phyloP scores from a whole-genome alignment of 2,329 filamentous ascomycete species.

The Aureobasidium sp. region DNA sequence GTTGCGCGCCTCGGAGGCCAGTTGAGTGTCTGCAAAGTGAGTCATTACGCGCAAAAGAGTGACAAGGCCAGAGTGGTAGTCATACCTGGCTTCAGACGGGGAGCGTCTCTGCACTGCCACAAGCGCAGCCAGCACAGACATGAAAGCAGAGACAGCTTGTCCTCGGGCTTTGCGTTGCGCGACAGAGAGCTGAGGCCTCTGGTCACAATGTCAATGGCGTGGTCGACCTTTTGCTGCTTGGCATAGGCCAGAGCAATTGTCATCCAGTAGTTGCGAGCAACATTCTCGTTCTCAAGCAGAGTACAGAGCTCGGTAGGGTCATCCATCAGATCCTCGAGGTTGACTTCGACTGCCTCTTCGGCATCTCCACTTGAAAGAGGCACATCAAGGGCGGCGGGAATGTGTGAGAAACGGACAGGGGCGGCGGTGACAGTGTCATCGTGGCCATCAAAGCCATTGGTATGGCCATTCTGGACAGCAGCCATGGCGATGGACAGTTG shows the following conservation, averaged over 20 bases:
- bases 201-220: constrained; percentile 63
- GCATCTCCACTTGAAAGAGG: constrained; percentile 56
- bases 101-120: constrained; percentile 78
- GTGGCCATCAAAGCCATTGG: constrained; percentile 47
- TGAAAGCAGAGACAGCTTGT: constrained; percentile 76
- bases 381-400: constrained; percentile 58
- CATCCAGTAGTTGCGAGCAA: constrained; percentile 91
- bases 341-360: constrained; percentile 77
- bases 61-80: background rate
- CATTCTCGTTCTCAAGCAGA: constrained; percentile 87
- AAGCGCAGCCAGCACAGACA: constrained; percentile 88
- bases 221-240: constrained; percentile 88
- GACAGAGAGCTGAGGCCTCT: constrained; percentile 65
- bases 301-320: constrained; percentile 93
- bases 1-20: constrained; percentile 68
- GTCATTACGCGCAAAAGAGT: background rate
- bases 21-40: constrained; percentile 30
- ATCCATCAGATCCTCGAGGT: constrained; percentile 82
- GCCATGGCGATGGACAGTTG: constrained; percentile 38
- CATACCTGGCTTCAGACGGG: constrained; percentile 53
- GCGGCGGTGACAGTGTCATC: constrained; percentile 30
- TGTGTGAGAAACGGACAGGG: constrained; percentile 51
- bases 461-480: constrained; percentile 42
- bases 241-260: constrained; percentile 95
- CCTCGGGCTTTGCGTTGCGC: constrained; percentile 59